These are phyloP conservation scores for Yarrowia yakushimensis DNA, from an alignment of 805 yeast species.

Conservation along the genomic window DNA sequence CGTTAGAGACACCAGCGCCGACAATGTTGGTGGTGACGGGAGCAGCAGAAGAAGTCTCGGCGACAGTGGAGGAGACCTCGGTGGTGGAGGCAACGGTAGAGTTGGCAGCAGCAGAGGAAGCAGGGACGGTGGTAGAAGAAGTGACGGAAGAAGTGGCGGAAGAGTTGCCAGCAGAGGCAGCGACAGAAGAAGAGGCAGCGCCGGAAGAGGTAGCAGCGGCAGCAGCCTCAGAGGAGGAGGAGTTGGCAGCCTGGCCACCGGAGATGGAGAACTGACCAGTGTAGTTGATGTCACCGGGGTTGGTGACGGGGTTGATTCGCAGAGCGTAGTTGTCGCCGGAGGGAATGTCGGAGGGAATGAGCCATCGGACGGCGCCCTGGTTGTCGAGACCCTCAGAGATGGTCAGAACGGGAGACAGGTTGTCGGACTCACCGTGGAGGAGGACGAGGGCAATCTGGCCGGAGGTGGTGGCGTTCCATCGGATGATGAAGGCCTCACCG, in stretches of 20 bases:
- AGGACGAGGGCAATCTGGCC: slow-evolving; percentile 38
- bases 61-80: not conserved
- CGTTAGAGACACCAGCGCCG: slow-evolving; percentile 8
- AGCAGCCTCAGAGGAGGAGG: not conserved
- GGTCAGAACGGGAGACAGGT: slow-evolving; percentile 37
- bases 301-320: slow-evolving; percentile 35
- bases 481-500: slow-evolving; percentile 35
- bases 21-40: slow-evolving; percentile 9
- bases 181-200: not conserved
- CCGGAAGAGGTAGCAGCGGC: not conserved
- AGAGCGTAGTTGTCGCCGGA: slow-evolving; percentile 38
- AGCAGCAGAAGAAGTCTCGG: no score
- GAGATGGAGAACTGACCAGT: slow-evolving; percentile 36
- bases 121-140: slow-evolving; percentile 12
- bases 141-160: no score
- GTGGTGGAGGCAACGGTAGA: slow-evolving; percentile 5
- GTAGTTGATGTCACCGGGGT: slow-evolving; percentile 38
- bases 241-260: slow-evolving; percentile 28
- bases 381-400: slow-evolving; percentile 38
- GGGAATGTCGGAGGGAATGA: slow-evolving; percentile 35
- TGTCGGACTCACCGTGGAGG: slow-evolving; percentile 36
- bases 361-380: slow-evolving; percentile 41
- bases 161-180: slow-evolving; percentile 1
- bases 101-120: slow-evolving; percentile 1
- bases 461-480: slow-evolving; percentile 37